phyloP scores from a whole-genome alignment of 1,284 basidiomycete genomes.

The Sphagnurus paluster region DNA sequence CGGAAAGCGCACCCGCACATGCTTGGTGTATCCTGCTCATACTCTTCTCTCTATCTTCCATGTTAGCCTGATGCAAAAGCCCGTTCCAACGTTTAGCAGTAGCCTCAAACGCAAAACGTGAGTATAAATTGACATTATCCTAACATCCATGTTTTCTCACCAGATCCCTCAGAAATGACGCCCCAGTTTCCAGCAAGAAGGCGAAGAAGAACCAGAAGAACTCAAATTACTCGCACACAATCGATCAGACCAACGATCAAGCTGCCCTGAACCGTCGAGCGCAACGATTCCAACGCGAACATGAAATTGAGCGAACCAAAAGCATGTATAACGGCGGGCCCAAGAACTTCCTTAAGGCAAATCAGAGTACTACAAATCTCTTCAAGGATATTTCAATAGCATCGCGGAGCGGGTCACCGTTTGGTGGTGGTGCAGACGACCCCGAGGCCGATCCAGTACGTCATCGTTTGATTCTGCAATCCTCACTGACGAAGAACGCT shows the following conservation, averaged over 20 bases:
- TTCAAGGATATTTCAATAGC: constrained; percentile 45
- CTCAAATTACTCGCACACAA: constrained; percentile 42
- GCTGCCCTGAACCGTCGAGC: constrained; percentile 69
- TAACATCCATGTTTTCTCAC: neutral
- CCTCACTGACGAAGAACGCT: constrained; percentile 12
- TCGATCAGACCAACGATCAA: constrained; percentile 65
- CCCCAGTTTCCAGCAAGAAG: constrained; percentile 17
- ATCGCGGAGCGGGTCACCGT: constrained; percentile 48
- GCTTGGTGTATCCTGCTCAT: constrained; percentile 16
- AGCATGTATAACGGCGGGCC: constrained; percentile 32
- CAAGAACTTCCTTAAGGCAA: constrained; percentile 43
- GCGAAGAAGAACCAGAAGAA: constrained; percentile 73
- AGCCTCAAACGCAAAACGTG: constrained; percentile 73
- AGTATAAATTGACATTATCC: constrained; percentile 13
- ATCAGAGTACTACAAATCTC: constrained; percentile 52
- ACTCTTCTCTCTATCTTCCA: constrained; percentile 22
- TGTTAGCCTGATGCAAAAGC: constrained; percentile 65
- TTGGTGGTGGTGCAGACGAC: constrained; percentile 52
- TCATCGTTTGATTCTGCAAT: constrained; percentile 17
- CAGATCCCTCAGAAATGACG: constrained; percentile 9
- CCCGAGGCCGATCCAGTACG: constrained; percentile 71
- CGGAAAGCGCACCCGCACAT: constrained; percentile 10
- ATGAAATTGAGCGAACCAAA: constrained; percentile 77
- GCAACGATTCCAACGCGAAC: constrained; percentile 78
- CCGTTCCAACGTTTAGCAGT: constrained; percentile 42